Conservation (phyloP, 768 basidiomycete species). For the Cyclocybe aegerita region DNA sequence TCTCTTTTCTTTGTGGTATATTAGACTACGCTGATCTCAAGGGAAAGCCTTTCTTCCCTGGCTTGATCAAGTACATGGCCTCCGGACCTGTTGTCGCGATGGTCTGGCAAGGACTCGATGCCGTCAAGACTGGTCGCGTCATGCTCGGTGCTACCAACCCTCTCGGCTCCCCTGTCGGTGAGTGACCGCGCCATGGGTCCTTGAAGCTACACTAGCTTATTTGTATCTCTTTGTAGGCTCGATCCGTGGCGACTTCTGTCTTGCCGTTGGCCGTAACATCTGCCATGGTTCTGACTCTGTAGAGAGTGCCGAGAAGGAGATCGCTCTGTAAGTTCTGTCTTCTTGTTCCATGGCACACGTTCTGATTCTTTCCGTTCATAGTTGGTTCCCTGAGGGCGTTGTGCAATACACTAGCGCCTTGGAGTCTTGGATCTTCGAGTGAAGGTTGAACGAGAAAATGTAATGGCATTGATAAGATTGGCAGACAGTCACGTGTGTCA, state of each 20-base stretch:
- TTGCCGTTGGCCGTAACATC: conserved; percentile 94
- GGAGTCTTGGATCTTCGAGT: conserved; percentile 82
- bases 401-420: conserved; percentile 67
- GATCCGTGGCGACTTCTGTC: conserved; percentile 94
- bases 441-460: conserved; percentile 21
- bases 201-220: neutral
- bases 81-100: conserved; percentile 94
- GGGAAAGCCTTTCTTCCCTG: conserved; percentile 94
- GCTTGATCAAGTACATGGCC: conserved; percentile 94
- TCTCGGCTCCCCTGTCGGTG: conserved; percentile 82
- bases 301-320: conserved; percentile 92
- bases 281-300: conserved; percentile 91
- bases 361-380: conserved; percentile 26
- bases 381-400: conserved; percentile 91
- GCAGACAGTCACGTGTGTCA: conserved; percentile 19
- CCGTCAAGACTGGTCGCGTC: conserved; percentile 91
- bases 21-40: conserved; percentile 96
- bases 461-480: conserved; percentile 11
- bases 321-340: conserved; percentile 65
- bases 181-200: conserved; percentile 21
- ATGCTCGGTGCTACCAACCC: conserved; percentile 99
- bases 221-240: conserved; percentile 52
- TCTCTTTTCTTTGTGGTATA: neutral
- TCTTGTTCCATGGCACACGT: neutral
- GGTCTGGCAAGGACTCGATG: conserved; percentile 94